These are phyloP conservation scores for Raphidocelis subcapitata DNA, from an alignment of 139 green algal genomes.

Conservation along the genomic window DNA sequence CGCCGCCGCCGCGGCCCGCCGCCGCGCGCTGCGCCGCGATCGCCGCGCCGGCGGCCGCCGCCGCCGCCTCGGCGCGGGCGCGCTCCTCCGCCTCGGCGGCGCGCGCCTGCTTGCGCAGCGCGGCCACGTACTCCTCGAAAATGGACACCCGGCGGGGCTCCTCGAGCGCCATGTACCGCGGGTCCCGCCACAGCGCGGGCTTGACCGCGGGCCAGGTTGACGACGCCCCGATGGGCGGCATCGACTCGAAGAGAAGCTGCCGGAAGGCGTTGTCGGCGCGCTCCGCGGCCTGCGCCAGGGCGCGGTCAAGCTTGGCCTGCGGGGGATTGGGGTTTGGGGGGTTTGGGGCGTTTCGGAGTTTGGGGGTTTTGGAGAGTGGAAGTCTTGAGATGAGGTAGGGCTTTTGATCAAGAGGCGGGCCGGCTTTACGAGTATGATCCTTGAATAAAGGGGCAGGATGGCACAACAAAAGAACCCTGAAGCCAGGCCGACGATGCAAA, in stretches of 20 bases:
- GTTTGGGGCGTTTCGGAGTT: too few species aligned
- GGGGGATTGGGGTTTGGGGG: too few species aligned
- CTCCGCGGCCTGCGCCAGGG: conserved; percentile 12
- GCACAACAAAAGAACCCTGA: too few species aligned
- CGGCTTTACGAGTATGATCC: too few species aligned
- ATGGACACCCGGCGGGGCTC: conserved; percentile 12
- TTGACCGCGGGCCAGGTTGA: conserved; percentile 10
- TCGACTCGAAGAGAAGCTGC: not conserved
- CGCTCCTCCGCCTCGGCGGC: too few species aligned
- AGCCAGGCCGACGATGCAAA: too few species aligned
- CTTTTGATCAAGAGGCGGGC: too few species aligned
- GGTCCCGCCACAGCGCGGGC: conserved; percentile 13
- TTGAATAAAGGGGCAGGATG: too few species aligned
- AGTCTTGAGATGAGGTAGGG: too few species aligned
- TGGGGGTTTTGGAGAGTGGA: too few species aligned
- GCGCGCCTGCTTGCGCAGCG: not conserved
- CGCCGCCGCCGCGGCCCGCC: not conserved
- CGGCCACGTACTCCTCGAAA: conserved; percentile 11
- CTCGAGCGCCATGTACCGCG: conserved; percentile 11
- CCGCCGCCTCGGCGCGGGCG: not conserved
- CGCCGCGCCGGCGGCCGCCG: too few species aligned
- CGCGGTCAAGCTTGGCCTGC: conserved; percentile 10
- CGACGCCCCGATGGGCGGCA: not conserved
- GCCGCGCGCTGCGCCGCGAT: too few species aligned
- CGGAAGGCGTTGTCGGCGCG: conserved; percentile 26